These are phyloP conservation scores for Chlorella vulgaris DNA, from an alignment of 139 green algal species.

Conservation along the genomic window DNA sequence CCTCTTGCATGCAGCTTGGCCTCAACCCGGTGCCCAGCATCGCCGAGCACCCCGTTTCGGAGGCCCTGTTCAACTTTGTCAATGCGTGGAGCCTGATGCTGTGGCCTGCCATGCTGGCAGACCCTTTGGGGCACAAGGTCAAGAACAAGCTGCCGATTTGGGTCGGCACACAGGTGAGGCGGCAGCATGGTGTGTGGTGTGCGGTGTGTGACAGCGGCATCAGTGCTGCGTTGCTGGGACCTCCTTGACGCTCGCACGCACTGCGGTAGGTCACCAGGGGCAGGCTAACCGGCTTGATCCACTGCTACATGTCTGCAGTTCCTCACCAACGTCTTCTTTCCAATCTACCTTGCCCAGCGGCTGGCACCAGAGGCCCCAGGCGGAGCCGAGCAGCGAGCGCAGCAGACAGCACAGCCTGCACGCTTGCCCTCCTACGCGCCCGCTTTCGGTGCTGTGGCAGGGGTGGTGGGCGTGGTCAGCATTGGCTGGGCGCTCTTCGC, in stretches of 20 bases:
- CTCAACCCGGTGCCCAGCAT: conserved; percentile 57
- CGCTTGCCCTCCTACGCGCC: conserved; percentile 40
- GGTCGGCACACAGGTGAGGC: conserved; percentile 63
- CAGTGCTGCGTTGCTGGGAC: no score
- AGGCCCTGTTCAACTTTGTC: conserved; percentile 85
- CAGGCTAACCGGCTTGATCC: no score
- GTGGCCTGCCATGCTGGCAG: conserved; percentile 71
- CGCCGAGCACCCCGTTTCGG: conserved; percentile 44
- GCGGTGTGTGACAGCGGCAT: no score
- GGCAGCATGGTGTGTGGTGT: no score
- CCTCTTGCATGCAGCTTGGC: conserved; percentile 30
- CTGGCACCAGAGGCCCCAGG: conserved; percentile 42
- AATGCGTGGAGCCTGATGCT: conserved; percentile 78
- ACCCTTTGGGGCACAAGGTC: conserved; percentile 58
- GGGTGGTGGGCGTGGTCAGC: conserved; percentile 62
- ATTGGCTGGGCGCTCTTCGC: conserved; percentile 66
- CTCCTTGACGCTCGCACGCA: no score
- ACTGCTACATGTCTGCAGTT: conserved; percentile 58
- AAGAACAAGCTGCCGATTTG: conserved; percentile 53
- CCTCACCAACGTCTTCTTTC: conserved; percentile 87
- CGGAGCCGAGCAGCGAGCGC: not conserved
- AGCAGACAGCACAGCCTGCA: conserved; percentile 8
- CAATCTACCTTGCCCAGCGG: conserved; percentile 75
- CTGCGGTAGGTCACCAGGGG: no score
- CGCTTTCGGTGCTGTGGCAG: conserved; percentile 26